These are phyloP conservation scores for Colletotrichum tropicicola DNA, from an alignment of 2,329 filamentous ascomycete genomes.

Conservation along the genomic window DNA sequence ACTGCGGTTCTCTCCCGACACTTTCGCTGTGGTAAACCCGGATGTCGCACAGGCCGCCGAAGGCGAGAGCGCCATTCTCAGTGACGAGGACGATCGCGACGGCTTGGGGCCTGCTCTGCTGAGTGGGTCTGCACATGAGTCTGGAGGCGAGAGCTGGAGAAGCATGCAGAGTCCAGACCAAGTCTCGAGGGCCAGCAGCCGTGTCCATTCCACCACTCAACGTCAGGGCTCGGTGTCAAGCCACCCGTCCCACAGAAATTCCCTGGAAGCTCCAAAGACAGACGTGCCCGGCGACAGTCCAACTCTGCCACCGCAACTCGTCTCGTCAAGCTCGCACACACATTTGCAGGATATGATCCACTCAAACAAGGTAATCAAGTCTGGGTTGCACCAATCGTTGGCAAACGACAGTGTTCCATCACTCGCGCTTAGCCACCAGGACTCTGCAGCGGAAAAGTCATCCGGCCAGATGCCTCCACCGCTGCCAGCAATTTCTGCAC, in stretches of 20 bases:
- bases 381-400: constrained; percentile 62
- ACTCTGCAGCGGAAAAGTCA: constrained; percentile 51
- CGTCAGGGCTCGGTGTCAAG: constrained; percentile 61
- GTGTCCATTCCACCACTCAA: constrained; percentile 45
- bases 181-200: constrained; percentile 51
- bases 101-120: constrained; percentile 50
- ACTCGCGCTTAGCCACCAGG: constrained; percentile 59
- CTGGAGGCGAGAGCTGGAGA: constrained; percentile 57
- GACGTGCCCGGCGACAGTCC: constrained; percentile 66
- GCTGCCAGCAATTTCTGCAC: constrained; percentile 29
- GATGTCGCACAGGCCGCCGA: constrained; percentile 31
- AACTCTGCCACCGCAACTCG: constrained; percentile 62
- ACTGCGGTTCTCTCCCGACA: constrained; percentile 55
- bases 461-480: constrained; percentile 39
- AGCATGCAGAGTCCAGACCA: constrained; percentile 61
- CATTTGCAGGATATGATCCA: constrained; percentile 69
- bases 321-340: constrained; percentile 58
- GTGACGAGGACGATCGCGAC: constrained; percentile 43
- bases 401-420: constrained; percentile 68
- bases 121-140: constrained; percentile 43
- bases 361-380: constrained; percentile 66
- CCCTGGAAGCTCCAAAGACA: constrained; percentile 36
- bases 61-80: constrained; percentile 31
- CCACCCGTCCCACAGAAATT: constrained; percentile 58
- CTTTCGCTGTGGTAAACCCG: constrained; percentile 28